Evolutionary conservation across 306 rosid genomes (phyloP).

Genomic region (Malus sieversii): DNA sequence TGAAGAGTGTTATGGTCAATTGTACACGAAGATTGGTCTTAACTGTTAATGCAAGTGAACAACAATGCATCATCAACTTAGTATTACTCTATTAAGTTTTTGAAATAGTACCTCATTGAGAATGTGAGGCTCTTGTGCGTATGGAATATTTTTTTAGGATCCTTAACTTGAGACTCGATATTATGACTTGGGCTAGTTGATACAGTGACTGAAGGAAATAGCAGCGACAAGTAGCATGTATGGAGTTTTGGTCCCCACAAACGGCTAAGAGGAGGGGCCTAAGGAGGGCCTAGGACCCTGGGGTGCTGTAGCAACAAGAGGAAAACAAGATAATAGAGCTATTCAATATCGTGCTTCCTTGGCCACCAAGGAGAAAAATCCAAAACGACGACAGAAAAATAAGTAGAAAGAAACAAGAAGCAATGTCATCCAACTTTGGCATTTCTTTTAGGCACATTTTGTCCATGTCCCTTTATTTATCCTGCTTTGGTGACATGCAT

Average conservation of each 20-base stretch:
- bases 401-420: slow-evolving; percentile 32
- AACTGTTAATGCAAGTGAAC: background rate
- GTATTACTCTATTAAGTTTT: background rate
- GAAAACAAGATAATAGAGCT: slow-evolving; percentile 15
- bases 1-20: background rate
- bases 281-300: background rate
- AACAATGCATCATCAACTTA: background rate
- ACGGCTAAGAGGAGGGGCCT: background rate
- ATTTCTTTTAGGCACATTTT: slow-evolving; percentile 42
- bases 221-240: slow-evolving; percentile 34
- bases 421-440: slow-evolving; percentile 35
- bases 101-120: no score
- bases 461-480: slow-evolving; percentile 54
- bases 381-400: slow-evolving; percentile 33
- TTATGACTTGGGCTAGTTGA: slow-evolving; percentile 3
- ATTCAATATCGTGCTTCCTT: slow-evolving; percentile 20
- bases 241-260: slow-evolving; percentile 31
- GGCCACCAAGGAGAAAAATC: slow-evolving; percentile 31
- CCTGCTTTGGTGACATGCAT: slow-evolving; percentile 30
- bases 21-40: fast-evolving
- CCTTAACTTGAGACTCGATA: background rate
- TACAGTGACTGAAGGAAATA: slow-evolving; percentile 26
- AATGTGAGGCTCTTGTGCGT: background rate
- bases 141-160: background rate
- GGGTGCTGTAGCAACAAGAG: slow-evolving; percentile 14